Percentiles rank a stretch among this genome's conserved stretches.
These are phyloP conservation scores for Kazachstania bromeliacearum DNA, from an alignment of 805 yeast genomes.

Conservation along the genomic window DNA sequence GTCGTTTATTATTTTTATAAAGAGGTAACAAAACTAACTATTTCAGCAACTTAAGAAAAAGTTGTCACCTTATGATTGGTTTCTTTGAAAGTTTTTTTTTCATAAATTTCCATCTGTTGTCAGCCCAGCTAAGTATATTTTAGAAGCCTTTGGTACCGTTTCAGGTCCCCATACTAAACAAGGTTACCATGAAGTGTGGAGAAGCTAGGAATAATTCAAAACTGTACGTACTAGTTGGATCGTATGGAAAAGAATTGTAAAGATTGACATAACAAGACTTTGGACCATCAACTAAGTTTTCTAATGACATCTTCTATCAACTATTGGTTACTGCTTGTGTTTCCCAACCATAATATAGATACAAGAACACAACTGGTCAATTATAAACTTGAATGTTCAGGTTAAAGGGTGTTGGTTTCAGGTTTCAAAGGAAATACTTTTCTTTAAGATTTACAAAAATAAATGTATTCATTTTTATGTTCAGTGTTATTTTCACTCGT, in stretches of 20 bases:
- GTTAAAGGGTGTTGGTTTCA: conserved; percentile 62
- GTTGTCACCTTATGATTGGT: conserved; percentile 47
- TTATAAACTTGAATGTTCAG: conserved; percentile 41
- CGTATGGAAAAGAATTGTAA: conserved; percentile 53
- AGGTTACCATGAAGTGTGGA: conserved; percentile 73
- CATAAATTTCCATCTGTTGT: conserved; percentile 57
- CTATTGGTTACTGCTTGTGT: conserved; percentile 45
- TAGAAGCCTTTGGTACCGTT: conserved; percentile 76
- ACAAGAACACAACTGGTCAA: conserved; percentile 53
- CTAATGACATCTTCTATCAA: conserved; percentile 36
- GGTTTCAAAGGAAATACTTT: conserved; percentile 60
- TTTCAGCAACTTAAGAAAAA: conserved; percentile 59
- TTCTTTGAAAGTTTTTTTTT: conserved; percentile 59
- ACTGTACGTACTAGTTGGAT: conserved; percentile 48
- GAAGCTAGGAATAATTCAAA: conserved; percentile 50
- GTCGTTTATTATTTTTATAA: conserved; percentile 59
- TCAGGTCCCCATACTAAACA: conserved; percentile 68
- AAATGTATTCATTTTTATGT: conserved; percentile 70
- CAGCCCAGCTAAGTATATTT: conserved; percentile 92
- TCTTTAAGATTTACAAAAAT: conserved; percentile 69
- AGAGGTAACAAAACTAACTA: conserved; percentile 68
- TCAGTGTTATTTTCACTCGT: conserved; percentile 46
- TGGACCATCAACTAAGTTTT: conserved; percentile 34
- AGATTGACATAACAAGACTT: conserved; percentile 28
- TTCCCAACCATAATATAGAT: conserved; percentile 59